phyloP scores from a whole-genome alignment of 2,329 filamentous ascomycete genomes.

The Venturia pyrina region DNA sequence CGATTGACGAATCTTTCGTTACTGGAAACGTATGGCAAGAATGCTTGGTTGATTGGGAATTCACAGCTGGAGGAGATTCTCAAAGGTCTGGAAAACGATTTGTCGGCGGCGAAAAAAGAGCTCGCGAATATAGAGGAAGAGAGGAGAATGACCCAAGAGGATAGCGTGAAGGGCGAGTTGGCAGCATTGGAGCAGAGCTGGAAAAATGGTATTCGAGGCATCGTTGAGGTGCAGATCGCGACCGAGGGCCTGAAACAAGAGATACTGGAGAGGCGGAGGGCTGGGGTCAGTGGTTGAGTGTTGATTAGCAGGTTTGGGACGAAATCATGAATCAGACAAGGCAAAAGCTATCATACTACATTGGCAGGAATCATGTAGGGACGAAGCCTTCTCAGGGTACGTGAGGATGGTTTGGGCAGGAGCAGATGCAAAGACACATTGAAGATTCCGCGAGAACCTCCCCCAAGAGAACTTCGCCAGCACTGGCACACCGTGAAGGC shows the following conservation, averaged over 20 bases:
- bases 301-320: not conserved
- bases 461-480: not conserved
- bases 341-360: not conserved
- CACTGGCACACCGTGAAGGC: not conserved
- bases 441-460: not conserved
- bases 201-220: slow-evolving; percentile 65
- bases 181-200: slow-evolving; percentile 65
- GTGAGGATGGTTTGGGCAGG: not conserved
- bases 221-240: slow-evolving; percentile 80
- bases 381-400: not conserved
- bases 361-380: not conserved
- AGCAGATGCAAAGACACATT: not conserved
- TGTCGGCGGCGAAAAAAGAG: slow-evolving; percentile 56
- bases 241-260: slow-evolving; percentile 60
- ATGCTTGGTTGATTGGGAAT: slow-evolving; percentile 85
- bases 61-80: slow-evolving; percentile 66
- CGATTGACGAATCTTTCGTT: slow-evolving; percentile 55
- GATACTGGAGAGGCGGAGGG: slow-evolving; percentile 54
- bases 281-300: slow-evolving; percentile 17
- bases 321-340: not conserved
- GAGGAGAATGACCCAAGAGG: slow-evolving; percentile 60
- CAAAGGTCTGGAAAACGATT: slow-evolving; percentile 59
- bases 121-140: slow-evolving; percentile 64
- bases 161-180: slow-evolving; percentile 58
- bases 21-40: slow-evolving; percentile 75